Evolutionary conservation across 305 asterid species (phyloP).

Genomic region (Solanum hybrid): DNA sequence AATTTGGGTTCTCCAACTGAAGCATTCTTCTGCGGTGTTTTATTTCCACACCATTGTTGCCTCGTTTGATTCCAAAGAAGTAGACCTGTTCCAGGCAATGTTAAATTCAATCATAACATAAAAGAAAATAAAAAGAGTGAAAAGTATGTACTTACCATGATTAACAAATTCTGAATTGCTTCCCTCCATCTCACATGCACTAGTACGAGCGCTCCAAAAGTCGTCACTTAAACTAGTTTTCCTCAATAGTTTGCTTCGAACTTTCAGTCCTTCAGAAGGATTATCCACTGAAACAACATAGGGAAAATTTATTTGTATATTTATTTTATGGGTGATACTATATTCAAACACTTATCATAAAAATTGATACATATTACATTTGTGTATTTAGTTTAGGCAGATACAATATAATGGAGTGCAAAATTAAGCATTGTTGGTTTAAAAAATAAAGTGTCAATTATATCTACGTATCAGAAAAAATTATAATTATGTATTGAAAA

Average conservation of each 20-base stretch:
- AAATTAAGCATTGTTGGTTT: too few relatives aligned
- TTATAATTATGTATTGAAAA: too few relatives aligned
- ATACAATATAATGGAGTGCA: too few relatives aligned
- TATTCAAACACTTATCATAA: too few relatives aligned
- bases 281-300: slow-evolving; percentile 58
- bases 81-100: slow-evolving; percentile 39
- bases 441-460: too few relatives aligned
- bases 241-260: slow-evolving; percentile 53
- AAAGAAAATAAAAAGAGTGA: background rate
- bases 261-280: slow-evolving; percentile 34
- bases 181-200: slow-evolving; percentile 61
- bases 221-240: slow-evolving; percentile 42
- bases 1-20: slow-evolving; percentile 43
- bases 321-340: too few relatives aligned
- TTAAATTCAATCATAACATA: too few relatives aligned
- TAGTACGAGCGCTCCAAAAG: slow-evolving; percentile 52
- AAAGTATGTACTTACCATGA: background rate
- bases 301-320: slow-evolving; percentile 28
- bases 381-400: too few relatives aligned
- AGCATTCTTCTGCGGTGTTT: slow-evolving; percentile 31
- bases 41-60: slow-evolving; percentile 75
- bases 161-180: background rate
- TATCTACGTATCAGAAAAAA: too few relatives aligned
- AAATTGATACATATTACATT: too few relatives aligned
- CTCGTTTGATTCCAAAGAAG: slow-evolving; percentile 82